phyloP scores from a whole-genome alignment of 176 grass and related monocot species.

The Zizania latifolia region DNA sequence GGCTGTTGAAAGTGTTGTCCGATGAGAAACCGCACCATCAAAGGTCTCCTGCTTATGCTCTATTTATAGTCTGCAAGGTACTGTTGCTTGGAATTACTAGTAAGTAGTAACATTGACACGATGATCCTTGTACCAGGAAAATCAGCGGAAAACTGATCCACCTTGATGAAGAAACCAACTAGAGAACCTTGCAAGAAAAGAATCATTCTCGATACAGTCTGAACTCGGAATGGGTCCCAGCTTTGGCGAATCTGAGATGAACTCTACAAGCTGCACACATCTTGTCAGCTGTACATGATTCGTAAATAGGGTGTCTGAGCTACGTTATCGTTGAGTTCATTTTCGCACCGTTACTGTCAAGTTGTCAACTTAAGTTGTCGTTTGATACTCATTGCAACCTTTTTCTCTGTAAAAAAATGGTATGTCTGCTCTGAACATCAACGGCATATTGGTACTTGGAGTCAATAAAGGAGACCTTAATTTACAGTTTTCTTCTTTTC shows the following conservation, averaged over 20 bases:
- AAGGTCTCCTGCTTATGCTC: slow-evolving; percentile 40
- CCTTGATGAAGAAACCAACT: slow-evolving; percentile 14
- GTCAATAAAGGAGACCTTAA: not conserved
- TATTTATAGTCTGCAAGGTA: not conserved
- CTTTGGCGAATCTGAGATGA: not conserved
- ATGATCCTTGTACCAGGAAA: slow-evolving; percentile 17
- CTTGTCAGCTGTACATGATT: not conserved
- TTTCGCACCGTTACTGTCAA: not conserved
- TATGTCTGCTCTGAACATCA: not conserved
- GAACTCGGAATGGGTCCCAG: not conserved
- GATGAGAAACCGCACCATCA: slow-evolving; percentile 47
- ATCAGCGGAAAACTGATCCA: slow-evolving; percentile 44
- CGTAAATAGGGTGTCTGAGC: not conserved
- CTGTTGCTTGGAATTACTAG: not conserved
- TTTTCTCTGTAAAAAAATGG: not conserved
- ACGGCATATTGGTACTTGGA: not conserved
- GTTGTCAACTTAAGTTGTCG: not conserved
- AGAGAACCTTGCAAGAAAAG: not conserved
- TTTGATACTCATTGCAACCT: not conserved
- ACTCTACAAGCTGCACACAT: not conserved
- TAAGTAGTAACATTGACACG: not conserved
- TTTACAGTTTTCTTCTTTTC: not conserved
- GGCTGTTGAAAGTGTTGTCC: slow-evolving; percentile 66
- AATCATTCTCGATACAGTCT: not conserved
- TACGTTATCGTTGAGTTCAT: not conserved